Percentiles rank a stretch among this genome's conserved stretches.
Evolutionary conservation across 208 protist genomes (phyloP).

Genomic region (Trypanosoma grayi): DNA sequence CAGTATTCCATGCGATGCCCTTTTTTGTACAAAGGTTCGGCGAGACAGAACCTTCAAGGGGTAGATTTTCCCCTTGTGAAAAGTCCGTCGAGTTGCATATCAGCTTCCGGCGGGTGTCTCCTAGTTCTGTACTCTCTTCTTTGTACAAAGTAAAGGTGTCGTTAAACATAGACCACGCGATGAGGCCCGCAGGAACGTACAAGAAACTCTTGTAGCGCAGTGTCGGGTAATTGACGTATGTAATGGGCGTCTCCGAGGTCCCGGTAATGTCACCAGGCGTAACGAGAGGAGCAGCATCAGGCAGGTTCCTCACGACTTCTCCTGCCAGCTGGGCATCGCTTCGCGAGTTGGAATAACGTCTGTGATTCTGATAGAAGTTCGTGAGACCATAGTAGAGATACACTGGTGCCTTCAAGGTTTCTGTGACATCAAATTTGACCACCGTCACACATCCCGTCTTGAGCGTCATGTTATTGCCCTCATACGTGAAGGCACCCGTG

Average conservation of each 20-base stretch:
- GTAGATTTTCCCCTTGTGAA: slow-evolving; percentile 55
- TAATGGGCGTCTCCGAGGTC: slow-evolving; percentile 18
- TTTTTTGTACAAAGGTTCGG: slow-evolving; percentile 75
- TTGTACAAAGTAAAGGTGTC: slow-evolving; percentile 87
- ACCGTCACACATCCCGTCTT: slow-evolving; percentile 58
- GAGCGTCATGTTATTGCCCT: slow-evolving; percentile 38
- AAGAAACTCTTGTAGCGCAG: slow-evolving; percentile 64
- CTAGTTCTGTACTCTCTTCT: neutral
- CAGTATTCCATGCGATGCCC: slow-evolving; percentile 94
- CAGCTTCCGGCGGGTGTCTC: slow-evolving; percentile 17
- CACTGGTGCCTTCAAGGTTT: slow-evolving; percentile 84
- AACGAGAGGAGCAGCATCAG: slow-evolving; percentile 51
- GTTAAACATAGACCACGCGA: slow-evolving; percentile 98
- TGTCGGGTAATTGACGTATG: neutral
- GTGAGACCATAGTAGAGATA: slow-evolving; percentile 98
- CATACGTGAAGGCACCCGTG: slow-evolving; percentile 44
- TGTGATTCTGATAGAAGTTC: slow-evolving; percentile 99
- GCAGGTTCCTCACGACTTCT: slow-evolving; percentile 21
- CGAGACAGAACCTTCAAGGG: slow-evolving; percentile 28
- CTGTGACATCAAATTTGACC: slow-evolving; percentile 50
- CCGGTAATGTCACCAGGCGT: slow-evolving; percentile 52
- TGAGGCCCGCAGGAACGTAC: slow-evolving; percentile 95
- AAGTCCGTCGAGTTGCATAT: slow-evolving; percentile 86
- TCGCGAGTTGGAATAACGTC: slow-evolving; percentile 88
- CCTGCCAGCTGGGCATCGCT: slow-evolving; percentile 78